These are phyloP conservation scores for Aspergillus sclerotioniger DNA, from an alignment of 495 filamentous ascomycete species.

Conservation along the genomic window DNA sequence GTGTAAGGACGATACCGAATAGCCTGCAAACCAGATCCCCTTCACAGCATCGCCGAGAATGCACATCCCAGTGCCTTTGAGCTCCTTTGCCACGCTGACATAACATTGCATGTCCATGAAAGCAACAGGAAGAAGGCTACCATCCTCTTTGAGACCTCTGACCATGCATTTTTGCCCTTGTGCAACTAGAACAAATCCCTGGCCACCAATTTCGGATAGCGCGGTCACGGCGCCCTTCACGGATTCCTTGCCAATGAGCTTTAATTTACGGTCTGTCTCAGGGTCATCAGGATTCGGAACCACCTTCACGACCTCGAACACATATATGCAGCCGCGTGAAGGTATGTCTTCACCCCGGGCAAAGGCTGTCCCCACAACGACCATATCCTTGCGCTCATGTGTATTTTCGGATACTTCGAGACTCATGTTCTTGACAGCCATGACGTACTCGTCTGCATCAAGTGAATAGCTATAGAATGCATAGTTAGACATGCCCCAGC, in stretches of 20 bases:
- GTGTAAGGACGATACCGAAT: slow-evolving; percentile 56
- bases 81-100: slow-evolving; percentile 75
- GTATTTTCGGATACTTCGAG: slow-evolving; percentile 89
- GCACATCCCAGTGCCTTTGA: slow-evolving; percentile 78
- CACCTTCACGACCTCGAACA: slow-evolving; percentile 87
- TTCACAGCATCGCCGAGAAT: slow-evolving; percentile 86
- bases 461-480: slow-evolving; percentile 44
- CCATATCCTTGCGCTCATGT: slow-evolving; percentile 74
- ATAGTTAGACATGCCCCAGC: slow-evolving; percentile 4
- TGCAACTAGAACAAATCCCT: slow-evolving; percentile 85
- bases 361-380: slow-evolving; percentile 82
- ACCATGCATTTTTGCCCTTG: slow-evolving; percentile 99
- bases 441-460: slow-evolving; percentile 69
- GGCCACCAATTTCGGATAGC: slow-evolving; percentile 81
- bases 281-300: slow-evolving; percentile 84
- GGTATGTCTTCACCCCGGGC: slow-evolving; percentile 85
- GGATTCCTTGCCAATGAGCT: slow-evolving; percentile 82
- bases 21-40: slow-evolving; percentile 92
- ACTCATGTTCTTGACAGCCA: slow-evolving; percentile 77
- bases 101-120: slow-evolving; percentile 98
- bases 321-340: slow-evolving; percentile 78
- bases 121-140: slow-evolving; percentile 83
- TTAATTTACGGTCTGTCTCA: slow-evolving; percentile 79
- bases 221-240: slow-evolving; percentile 94
- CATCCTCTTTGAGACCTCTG: slow-evolving; percentile 90